These are phyloP conservation scores for Prunus davidiana DNA, from an alignment of 306 rosid species.

Conservation along the genomic window DNA sequence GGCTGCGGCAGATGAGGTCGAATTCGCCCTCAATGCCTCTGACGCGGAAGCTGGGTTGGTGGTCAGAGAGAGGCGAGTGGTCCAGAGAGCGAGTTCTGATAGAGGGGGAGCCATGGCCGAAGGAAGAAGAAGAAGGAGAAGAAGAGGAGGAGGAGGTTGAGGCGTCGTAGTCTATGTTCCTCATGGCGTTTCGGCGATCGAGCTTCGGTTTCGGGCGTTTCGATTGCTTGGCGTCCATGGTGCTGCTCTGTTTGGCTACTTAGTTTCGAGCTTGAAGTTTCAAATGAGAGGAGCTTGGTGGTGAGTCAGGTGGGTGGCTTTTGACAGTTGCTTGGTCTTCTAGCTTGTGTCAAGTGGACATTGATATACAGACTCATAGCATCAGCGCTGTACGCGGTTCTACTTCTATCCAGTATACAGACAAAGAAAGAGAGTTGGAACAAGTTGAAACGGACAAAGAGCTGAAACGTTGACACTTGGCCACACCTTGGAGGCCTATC, in stretches of 20 bases:
- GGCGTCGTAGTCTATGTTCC: conserved; percentile 35
- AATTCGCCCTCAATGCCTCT: conserved; percentile 53
- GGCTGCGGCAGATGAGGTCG: conserved; percentile 42
- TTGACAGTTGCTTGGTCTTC: background rate
- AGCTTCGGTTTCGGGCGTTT: conserved; percentile 30
- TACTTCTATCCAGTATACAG: too few relatives aligned
- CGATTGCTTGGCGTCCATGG: conserved; percentile 39
- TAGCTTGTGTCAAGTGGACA: background rate
- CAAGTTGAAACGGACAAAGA: background rate
- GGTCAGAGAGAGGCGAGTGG: background rate
- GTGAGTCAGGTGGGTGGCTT: background rate
- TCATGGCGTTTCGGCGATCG: conserved; percentile 54
- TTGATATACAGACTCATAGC: background rate
- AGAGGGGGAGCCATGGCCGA: background rate
- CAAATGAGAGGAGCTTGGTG: background rate
- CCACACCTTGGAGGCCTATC: background rate
- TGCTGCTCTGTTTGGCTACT: background rate
- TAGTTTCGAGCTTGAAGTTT: background rate
- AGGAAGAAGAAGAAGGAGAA: background rate
- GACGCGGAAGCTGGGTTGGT: conserved; percentile 42
- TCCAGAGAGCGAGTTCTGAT: conserved; percentile 13
- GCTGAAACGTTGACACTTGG: conserved; percentile 1
- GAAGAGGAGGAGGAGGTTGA: background rate
- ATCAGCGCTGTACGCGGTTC: background rate
- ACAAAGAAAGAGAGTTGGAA: too few relatives aligned